These are phyloP conservation scores for Camelina hispida DNA, from an alignment of 345 rosid species.

Conservation along the genomic window DNA sequence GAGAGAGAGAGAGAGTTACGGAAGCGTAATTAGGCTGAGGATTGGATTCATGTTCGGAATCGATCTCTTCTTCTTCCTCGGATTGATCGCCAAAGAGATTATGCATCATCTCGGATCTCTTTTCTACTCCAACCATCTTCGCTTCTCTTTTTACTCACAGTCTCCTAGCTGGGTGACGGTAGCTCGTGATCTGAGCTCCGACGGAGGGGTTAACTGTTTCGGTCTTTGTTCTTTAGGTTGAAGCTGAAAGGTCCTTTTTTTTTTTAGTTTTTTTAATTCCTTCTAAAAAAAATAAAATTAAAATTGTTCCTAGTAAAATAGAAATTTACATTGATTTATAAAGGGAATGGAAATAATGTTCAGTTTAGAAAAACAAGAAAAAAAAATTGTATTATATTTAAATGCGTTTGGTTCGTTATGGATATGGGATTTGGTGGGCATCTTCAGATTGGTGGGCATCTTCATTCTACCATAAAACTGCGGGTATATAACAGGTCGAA, in stretches of 20 bases:
- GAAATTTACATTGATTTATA: too few species aligned
- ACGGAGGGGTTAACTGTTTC: conserved; percentile 11
- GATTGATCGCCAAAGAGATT: conserved; percentile 96
- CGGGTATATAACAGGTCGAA: too few species aligned
- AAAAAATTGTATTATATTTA: too few species aligned
- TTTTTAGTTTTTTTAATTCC: too few species aligned
- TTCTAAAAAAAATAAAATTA: too few species aligned
- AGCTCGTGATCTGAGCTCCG: conserved; percentile 43
- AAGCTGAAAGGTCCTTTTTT: background rate
- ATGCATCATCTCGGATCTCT: conserved; percentile 96
- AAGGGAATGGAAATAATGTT: too few species aligned
- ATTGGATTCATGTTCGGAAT: conserved; percentile 96
- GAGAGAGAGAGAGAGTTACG: conserved; percentile 48
- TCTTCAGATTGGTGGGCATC: too few species aligned
- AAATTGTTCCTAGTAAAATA: too few species aligned
- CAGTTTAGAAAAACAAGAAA: too few species aligned
- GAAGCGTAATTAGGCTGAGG: conserved; percentile 86
- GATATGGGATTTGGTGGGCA: too few species aligned
- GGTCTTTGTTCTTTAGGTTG: background rate
- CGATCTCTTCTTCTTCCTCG: conserved; percentile 87
- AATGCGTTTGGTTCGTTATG: too few species aligned
- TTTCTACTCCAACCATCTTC: conserved; percentile 83
- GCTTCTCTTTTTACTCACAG: conserved; percentile 6
- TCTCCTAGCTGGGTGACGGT: conserved; percentile 9
- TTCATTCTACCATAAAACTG: too few species aligned